Evolutionary conservation across 768 basidiomycete species (phyloP).

Genomic region (Lenzites betulinus): DNA sequence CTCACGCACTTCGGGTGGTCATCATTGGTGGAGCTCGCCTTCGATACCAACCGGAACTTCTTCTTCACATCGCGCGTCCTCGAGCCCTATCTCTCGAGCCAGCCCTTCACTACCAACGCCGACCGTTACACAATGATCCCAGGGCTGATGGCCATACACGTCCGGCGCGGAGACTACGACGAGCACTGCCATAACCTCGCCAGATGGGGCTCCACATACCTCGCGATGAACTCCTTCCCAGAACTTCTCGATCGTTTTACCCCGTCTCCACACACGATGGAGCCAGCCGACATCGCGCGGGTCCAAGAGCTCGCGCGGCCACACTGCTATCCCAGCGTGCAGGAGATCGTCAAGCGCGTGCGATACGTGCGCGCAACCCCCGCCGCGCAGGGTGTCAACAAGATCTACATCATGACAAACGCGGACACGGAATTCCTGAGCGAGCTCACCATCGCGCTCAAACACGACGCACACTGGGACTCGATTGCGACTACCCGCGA

Average conservation of each 20-base stretch:
- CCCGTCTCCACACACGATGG: slow-evolving; percentile 23
- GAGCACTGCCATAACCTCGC: slow-evolving; percentile 48
- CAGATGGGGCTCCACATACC: slow-evolving; percentile 42
- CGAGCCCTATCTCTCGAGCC: slow-evolving; percentile 17
- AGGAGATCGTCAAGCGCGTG: slow-evolving; percentile 43
- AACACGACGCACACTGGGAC: slow-evolving; percentile 35
- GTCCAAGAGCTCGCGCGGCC: slow-evolving; percentile 28
- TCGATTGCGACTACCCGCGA: slow-evolving; percentile 39
- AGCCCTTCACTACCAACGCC: neutral
- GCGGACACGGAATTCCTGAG: slow-evolving; percentile 42
- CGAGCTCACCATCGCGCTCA: slow-evolving; percentile 38
- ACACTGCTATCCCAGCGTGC: slow-evolving; percentile 45
- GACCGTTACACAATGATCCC: slow-evolving; percentile 36
- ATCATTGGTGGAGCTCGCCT: slow-evolving; percentile 25
- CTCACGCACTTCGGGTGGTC: slow-evolving; percentile 27
- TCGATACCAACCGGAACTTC: slow-evolving; percentile 24
- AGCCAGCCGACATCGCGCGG: neutral
- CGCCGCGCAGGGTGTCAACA: slow-evolving; percentile 16
- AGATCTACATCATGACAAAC: slow-evolving; percentile 41
- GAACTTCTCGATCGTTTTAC: slow-evolving; percentile 50
- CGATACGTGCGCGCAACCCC: slow-evolving; percentile 30
- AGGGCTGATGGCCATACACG: slow-evolving; percentile 57
- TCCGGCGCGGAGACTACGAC: slow-evolving; percentile 60
- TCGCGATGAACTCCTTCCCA: slow-evolving; percentile 55
- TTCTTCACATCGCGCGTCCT: slow-evolving; percentile 14